These are phyloP conservation scores for Hypoxylon fuscum DNA, from an alignment of 495 filamentous ascomycete genomes.

Conservation along the genomic window DNA sequence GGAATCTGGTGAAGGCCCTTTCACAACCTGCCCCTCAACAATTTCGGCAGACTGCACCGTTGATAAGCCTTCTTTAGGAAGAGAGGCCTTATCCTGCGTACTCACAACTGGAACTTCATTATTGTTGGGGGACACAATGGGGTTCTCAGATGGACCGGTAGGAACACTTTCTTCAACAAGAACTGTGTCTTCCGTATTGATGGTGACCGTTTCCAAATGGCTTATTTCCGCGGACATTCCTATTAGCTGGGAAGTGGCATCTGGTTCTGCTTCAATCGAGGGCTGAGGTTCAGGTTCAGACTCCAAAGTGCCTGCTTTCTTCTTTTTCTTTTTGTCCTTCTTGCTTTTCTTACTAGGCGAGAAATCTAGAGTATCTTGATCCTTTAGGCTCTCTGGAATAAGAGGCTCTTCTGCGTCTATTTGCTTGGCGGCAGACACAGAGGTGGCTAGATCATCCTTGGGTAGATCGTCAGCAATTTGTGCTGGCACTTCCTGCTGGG, in stretches of 20 bases:
- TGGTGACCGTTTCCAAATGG: not conserved
- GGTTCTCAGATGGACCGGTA: slow-evolving; percentile 1
- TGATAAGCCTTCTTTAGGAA: not conserved
- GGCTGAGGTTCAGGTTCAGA: slow-evolving; percentile 18
- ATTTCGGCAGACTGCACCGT: slow-evolving; percentile 1
- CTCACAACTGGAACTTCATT: slow-evolving; percentile 5
- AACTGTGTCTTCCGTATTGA: not conserved
- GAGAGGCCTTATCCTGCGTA: not conserved
- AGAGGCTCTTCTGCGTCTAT: slow-evolving; percentile 1
- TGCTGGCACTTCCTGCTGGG: slow-evolving; percentile 5
- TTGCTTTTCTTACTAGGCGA: slow-evolving; percentile 23
- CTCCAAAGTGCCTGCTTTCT: slow-evolving; percentile 29
- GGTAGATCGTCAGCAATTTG: not conserved
- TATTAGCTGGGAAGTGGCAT: not conserved
- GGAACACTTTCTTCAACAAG: slow-evolving; percentile 4
- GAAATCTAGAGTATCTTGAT: not conserved
- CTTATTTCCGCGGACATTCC: slow-evolving; percentile 1
- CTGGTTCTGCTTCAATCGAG: slow-evolving; percentile 15
- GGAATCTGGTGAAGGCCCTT: not conserved
- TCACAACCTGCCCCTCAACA: slow-evolving; percentile 2
- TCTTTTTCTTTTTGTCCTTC: slow-evolving; percentile 33
- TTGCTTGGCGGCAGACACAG: not conserved
- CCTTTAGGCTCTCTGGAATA: not conserved
- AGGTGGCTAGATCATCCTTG: not conserved
- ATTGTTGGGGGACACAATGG: not conserved